Base-by-base conservation (phyloP, 208 protist species). In the Trypanosoma platydactyli region DNA sequence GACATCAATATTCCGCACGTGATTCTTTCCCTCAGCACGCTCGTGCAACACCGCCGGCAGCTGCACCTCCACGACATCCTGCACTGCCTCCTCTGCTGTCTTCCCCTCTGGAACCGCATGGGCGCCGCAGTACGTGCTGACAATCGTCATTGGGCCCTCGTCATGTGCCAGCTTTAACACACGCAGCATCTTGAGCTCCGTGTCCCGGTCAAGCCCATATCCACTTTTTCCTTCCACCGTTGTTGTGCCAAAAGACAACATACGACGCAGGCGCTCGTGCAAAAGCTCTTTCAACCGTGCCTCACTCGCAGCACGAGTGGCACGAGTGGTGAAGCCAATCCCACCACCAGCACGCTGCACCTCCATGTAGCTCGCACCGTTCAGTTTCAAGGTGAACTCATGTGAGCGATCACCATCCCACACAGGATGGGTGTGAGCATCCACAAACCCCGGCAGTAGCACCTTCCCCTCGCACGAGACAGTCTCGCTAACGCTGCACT, bases 171-270 rank as follows among this genome's bases (percentile, higher is more conserved):
- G 25, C 27, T 91, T 67, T 0, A 95, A 24, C 12, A 95, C 87
- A 40, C 86, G 83, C 24, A 96, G 70, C 90, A 96, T 86, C 63
- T 95, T 95, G 61, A 96, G 73, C 57, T 96, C 91, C 12, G 82
- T 91, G n/a, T 84, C 84, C 15, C 52, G 73, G 15, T 95, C 84
- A 1, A 96, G 71, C 3, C 91, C 91, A 73, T 96, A 96, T 0
- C 90, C 90, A 54, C 78, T 92, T 76, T 96, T 96, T 29, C 68
- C 83, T 51, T 96, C 91, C 1, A 94, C 58, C 1, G 80, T 64
- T 9, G 91, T 96, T 0, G 91, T 92, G 27, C 91, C 91, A 27
- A 60, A 49, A 4, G 57, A 55, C 1, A 96, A 25, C 91, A 96
- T 94, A 12, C 83, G 70, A 50, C 82, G 48, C 18, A 96, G 51